Evolutionary conservation across 495 filamentous ascomycete genomes (phyloP), one percentile per base, ranked within the genome.

Genomic region (Penicillium daleae): DNA sequence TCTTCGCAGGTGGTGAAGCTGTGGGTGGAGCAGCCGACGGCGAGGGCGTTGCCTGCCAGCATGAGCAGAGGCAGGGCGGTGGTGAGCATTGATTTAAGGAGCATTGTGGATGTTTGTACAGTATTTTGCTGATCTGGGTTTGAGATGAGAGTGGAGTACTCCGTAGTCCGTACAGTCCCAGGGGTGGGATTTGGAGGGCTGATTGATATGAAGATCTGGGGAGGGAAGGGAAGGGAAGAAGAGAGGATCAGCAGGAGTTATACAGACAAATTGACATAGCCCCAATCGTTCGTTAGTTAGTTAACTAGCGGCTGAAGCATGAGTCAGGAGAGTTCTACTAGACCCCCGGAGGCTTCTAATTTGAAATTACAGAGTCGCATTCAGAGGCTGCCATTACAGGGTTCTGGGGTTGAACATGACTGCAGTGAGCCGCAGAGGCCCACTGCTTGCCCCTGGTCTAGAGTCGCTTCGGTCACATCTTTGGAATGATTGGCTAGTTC

Each of bases 1-100:
- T 78, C 78, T 52, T 71, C 75, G 57, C 64, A 66, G 59, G 49
- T 53, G 53, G 72, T 76, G 48, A 52, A 69, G 46, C 61, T 65
- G 50, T 51, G n/a, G 15, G 51, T 57, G 15, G 32, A 24, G 48
- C 67, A 70, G 33, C 32, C 42, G 21, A 69, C 65, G 21, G 9
- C 67, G 24, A 56, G 33, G 37, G 42, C 64, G 52, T 55, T 59
- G 29, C 40, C 54, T 13, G 61, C 64, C 24, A 69, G 64, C 60
- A 66, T 63, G 22, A 66, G 50, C 32, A 64, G 44, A 3, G 66
- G 60, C 35, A 56, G 24, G 22, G 56, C 62, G 22, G 51, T 58
- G 26, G 66, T 13, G 33, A 68, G 39, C 17, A 42, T 69, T 65
- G 52, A 22, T 15, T 54, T 64, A 9, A 33, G 32, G 46, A 56